Evolutionary conservation across 1,284 basidiomycete species (phyloP).

Genomic region (Puccinia novopanici): DNA sequence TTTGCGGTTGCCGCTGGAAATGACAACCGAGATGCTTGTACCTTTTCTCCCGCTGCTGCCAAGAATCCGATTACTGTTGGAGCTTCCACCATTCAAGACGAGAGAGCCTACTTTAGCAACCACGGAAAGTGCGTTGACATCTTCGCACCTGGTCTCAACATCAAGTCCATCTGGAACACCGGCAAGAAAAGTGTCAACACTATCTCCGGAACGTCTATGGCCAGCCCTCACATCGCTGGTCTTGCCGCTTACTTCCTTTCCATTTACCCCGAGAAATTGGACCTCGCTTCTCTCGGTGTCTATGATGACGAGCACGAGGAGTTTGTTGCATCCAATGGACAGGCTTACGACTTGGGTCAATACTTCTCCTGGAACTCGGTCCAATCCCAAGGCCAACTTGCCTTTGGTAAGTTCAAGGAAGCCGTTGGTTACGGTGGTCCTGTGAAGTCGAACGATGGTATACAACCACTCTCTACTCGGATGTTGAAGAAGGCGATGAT

Average conservation of each 20-base stretch:
- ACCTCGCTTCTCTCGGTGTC: conserved; percentile 56
- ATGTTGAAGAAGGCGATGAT: conserved; percentile 75
- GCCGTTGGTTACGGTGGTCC: conserved; percentile 54
- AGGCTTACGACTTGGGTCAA: conserved; percentile 54
- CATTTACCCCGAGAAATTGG: conserved; percentile 58
- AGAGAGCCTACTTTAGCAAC: conserved; percentile 77
- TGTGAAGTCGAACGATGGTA: conserved; percentile 53
- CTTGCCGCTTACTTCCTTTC: conserved; percentile 81
- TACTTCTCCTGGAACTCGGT: conserved; percentile 55
- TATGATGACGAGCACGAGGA: conserved; percentile 52
- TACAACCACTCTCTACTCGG: conserved; percentile 64
- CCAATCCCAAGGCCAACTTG: conserved; percentile 52
- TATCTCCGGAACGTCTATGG: conserved; percentile 69
- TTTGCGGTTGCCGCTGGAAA: conserved; percentile 59
- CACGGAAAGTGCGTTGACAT: conserved; percentile 66
- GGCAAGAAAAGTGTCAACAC: conserved; percentile 67
- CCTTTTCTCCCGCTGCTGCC: conserved; percentile 76
- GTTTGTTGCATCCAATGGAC: conserved; percentile 22
- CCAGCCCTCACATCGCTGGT: conserved; percentile 67
- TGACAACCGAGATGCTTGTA: conserved; percentile 73
- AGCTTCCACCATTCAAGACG: conserved; percentile 76
- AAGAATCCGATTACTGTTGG: conserved; percentile 80
- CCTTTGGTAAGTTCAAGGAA: conserved; percentile 51
- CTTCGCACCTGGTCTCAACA: conserved; percentile 71
- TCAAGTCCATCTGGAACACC: conserved; percentile 74